A percentile compares a stretch with the other conserved stretches of the same genome.
phyloP scores from a whole-genome alignment of 306 rosid genomes.

The Oemleria cerasiformis region DNA sequence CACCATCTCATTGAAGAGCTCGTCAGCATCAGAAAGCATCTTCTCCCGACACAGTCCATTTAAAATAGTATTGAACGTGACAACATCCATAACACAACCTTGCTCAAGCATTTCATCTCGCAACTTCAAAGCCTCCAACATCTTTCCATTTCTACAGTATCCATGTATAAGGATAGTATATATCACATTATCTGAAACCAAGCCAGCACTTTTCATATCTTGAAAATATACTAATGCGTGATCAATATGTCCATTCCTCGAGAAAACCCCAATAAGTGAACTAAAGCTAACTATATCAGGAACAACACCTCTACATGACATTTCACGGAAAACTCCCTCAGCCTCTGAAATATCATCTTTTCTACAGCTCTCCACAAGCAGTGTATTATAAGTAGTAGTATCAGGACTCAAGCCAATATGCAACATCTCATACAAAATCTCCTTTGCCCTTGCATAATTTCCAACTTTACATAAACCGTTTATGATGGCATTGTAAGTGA shows the following conservation, averaged over 20 bases:
- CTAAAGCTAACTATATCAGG: conserved; percentile 83
- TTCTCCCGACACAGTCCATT: conserved; percentile 72
- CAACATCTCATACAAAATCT: conserved; percentile 60
- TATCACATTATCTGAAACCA: conserved; percentile 78
- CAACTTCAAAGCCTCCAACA: conserved; percentile 64
- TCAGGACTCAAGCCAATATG: conserved; percentile 60
- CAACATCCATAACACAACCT: conserved; percentile 77
- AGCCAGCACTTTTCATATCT: conserved; percentile 55
- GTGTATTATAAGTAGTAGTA: conserved; percentile 60
- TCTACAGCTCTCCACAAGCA: conserved; percentile 70
- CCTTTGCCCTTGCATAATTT: conserved; percentile 48
- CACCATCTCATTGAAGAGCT: conserved; percentile 69
- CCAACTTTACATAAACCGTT: conserved; percentile 79
- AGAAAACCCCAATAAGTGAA: conserved; percentile 57
- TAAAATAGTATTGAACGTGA: conserved; percentile 69
- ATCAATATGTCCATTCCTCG: conserved; percentile 57
- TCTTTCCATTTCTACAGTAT: conserved; percentile 57
- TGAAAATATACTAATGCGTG: conserved; percentile 55
- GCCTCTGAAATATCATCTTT: conserved; percentile 59
- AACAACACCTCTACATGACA: conserved; percentile 47
- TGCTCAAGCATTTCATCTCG: conserved; percentile 69
- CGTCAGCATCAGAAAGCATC: conserved; percentile 75
- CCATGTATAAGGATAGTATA: conserved; percentile 87
- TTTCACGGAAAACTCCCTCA: conserved; percentile 57
- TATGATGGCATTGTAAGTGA: conserved; percentile 69